A percentile compares a stretch with the other conserved stretches of the same genome.
These are phyloP conservation scores for Phytomonas sp. DNA, from an alignment of 208 protist genomes.

Conservation along the genomic window DNA sequence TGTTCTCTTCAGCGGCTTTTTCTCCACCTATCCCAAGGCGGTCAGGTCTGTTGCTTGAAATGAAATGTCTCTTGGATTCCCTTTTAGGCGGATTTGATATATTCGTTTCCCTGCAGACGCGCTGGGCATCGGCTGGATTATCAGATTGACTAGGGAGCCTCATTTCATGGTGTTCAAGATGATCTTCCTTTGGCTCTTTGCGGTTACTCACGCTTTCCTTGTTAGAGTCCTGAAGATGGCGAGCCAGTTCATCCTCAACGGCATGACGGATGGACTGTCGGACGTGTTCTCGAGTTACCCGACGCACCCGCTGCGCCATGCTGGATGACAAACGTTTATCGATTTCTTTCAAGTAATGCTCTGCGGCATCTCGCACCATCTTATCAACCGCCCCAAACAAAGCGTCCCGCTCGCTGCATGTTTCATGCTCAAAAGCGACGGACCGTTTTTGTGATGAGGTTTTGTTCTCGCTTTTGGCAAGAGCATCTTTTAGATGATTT, in stretches of 20 bases:
- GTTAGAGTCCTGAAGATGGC: not conserved
- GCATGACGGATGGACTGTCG: conserved; percentile 23
- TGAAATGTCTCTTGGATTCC: not conserved
- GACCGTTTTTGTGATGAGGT: not conserved
- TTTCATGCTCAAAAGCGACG: not conserved
- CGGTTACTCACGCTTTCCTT: not conserved
- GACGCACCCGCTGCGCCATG: conserved; percentile 22
- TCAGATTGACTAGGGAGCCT: not conserved
- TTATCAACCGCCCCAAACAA: not conserved
- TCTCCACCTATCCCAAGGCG: not conserved
- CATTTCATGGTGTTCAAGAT: not conserved
- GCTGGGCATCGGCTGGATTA: not conserved
- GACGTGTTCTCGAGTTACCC: conserved; percentile 30
- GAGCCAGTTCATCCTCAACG: conserved; percentile 12
- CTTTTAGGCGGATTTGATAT: not conserved
- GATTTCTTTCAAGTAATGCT: conserved; percentile 15
- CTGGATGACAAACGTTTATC: conserved; percentile 22
- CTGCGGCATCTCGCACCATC: conserved; percentile 7
- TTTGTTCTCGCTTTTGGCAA: not conserved
- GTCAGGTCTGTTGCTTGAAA: not conserved
- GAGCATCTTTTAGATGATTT: conserved; percentile 10
- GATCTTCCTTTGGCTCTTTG: not conserved
- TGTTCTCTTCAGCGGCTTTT: not conserved
- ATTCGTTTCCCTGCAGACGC: not conserved
- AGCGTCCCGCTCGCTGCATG: not conserved